Evolutionary conservation across 2,329 filamentous ascomycete genomes (phyloP).

Genomic region (Diaporthe citri): DNA sequence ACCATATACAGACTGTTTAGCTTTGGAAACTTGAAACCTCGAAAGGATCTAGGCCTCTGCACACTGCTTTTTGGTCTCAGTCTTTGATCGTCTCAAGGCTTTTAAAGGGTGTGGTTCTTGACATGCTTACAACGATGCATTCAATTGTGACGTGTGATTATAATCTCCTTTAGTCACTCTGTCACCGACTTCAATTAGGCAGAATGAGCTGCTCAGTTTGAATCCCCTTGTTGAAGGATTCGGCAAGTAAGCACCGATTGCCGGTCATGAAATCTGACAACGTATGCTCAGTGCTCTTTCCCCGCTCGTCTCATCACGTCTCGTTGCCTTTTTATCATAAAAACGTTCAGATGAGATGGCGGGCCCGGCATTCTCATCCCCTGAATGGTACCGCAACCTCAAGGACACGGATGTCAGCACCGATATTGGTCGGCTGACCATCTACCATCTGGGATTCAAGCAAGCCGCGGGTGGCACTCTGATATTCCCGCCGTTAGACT

Average conservation of each 20-base stretch:
- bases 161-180: not conserved
- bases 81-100: no score
- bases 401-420: constrained; percentile 9
- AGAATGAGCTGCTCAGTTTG: not conserved
- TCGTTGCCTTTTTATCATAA: not conserved
- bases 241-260: not conserved
- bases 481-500: constrained; percentile 4
- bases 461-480: not conserved
- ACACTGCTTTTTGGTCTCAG: no score
- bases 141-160: not conserved
- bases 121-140: not conserved
- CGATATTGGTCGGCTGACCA: constrained; percentile 20
- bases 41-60: no score
- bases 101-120: no score
- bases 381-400: constrained; percentile 28
- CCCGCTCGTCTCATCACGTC: not conserved
- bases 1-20: no score
- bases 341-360: not conserved
- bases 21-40: no score
- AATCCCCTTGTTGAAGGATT: not conserved
- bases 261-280: not conserved
- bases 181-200: not conserved
- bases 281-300: not conserved
- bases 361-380: constrained; percentile 14
- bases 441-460: constrained; percentile 18